Evolutionary conservation across 2,329 filamentous ascomycete genomes (phyloP).

Genomic region (Penicillium sp.): DNA sequence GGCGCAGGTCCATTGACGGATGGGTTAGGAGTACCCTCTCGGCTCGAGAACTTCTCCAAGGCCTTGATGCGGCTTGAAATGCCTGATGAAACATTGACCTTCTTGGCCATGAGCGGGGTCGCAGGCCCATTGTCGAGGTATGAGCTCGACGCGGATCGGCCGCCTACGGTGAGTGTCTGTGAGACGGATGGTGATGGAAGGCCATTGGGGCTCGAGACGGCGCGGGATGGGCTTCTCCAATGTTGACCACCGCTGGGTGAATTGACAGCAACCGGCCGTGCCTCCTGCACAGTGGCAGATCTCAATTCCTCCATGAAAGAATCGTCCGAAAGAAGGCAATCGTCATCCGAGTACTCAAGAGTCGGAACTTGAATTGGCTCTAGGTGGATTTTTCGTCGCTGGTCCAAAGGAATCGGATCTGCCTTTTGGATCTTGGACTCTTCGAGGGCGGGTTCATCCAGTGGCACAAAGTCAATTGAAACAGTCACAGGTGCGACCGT

Average conservation of each 20-base stretch:
- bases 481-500: constrained; percentile 19
- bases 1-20: constrained; percentile 46
- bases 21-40: constrained; percentile 33
- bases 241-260: constrained; percentile 58
- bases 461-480: constrained; percentile 19
- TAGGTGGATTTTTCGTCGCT: constrained; percentile 36
- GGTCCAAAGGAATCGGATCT: constrained; percentile 27
- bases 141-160: constrained; percentile 42
- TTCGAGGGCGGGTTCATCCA: constrained; percentile 26
- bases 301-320: constrained; percentile 82
- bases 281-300: constrained; percentile 77
- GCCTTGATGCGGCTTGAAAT: constrained; percentile 96
- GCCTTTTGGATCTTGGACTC: constrained; percentile 19
- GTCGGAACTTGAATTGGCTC: constrained; percentile 55
- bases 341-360: constrained; percentile 43
- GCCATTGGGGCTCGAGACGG: constrained; percentile 42
- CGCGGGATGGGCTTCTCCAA: constrained; percentile 37
- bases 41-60: constrained; percentile 72
- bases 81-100: constrained; percentile 80
- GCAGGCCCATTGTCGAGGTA: constrained; percentile 33
- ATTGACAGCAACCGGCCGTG: constrained; percentile 76
- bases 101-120: constrained; percentile 60
- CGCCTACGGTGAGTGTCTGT: constrained; percentile 33
- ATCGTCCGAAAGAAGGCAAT: constrained; percentile 60
- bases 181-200: constrained; percentile 27